phyloP scores from a whole-genome alignment of 2,329 filamentous ascomycete genomes.

The Thermoascus crustaceus region DNA sequence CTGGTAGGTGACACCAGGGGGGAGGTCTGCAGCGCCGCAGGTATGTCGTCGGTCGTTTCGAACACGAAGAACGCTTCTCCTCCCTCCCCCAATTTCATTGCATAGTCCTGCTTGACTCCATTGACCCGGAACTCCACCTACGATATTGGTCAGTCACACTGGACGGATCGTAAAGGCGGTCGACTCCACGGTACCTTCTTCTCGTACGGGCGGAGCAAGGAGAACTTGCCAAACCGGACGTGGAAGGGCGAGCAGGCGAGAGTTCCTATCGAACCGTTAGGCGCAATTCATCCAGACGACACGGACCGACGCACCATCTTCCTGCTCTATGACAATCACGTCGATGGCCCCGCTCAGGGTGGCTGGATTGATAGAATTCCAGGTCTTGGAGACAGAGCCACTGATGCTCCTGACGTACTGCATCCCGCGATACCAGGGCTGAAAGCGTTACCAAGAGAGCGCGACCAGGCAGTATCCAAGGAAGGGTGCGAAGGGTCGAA shows the following conservation, averaged over 20 bases:
- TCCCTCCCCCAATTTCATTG: slow-evolving; percentile 97
- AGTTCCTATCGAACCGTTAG: slow-evolving; percentile 38
- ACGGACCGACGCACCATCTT: slow-evolving; percentile 62
- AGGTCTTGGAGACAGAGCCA: slow-evolving; percentile 93
- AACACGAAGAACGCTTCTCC: slow-evolving; percentile 99
- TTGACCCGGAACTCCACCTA: slow-evolving; percentile 93
- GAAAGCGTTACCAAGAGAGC: slow-evolving; percentile 5
- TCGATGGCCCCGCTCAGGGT: slow-evolving; percentile 97
- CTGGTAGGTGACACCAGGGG: slow-evolving; percentile 83
- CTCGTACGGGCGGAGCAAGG: slow-evolving; percentile 83
- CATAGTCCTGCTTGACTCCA: slow-evolving; percentile 79
- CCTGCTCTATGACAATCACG: slow-evolving; percentile 94
- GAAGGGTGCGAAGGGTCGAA: background rate
- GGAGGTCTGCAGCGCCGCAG: slow-evolving; percentile 88
- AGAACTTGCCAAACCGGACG: slow-evolving; percentile 98
- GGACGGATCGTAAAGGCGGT: background rate
- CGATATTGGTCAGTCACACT: slow-evolving; percentile 11
- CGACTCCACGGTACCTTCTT: slow-evolving; percentile 58
- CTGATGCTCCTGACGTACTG: slow-evolving; percentile 96
- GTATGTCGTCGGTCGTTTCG: slow-evolving; percentile 84
- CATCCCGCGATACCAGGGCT: slow-evolving; percentile 49
- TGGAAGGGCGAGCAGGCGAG: slow-evolving; percentile 95
- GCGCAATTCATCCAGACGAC: background rate
- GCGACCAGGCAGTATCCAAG: background rate
- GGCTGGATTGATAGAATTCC: slow-evolving; percentile 98